Evolutionary conservation across 192 early-diverging fungal species (phyloP), one percentile per base, ranked within the genome.

Genomic region (Pilobolus umbonatus): DNA sequence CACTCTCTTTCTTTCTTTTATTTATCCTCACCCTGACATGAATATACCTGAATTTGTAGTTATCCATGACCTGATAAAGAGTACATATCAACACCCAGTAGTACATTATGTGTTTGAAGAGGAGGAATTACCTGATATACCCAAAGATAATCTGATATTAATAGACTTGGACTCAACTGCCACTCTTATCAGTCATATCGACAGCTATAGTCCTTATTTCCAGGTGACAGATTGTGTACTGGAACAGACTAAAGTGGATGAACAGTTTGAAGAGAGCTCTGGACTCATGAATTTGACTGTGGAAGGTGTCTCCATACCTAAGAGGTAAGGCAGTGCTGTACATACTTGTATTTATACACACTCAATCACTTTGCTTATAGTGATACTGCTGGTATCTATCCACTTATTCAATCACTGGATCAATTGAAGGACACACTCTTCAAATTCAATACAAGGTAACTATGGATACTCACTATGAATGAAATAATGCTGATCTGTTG

Each of bases 91-190:
- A 43, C 75, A 77, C 36, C 75, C 75, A 2, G 35, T 71, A 0
- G 60, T 71, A 2, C 75, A 77, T 54, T 77, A 74, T 58, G 72
- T 77, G 3, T 77, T 77, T 59, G 67, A 73, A 51, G 75, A 60
- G 15, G 75, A 77, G 44, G 45, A 34, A 9, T 65, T 74, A 26
- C 71, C 68, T 2, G 45, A 58, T 38, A 31, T 71, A n/a, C 64
- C 72, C 9, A 67, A 70, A 55, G 62, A 67, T 7, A 38, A 60
- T 3, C 70, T 66, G 22, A 61, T 77, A 12, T 15, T 77, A 11
- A 68, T 77, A 0, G 64, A 74, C 10, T 36, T 77, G 2, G 57
- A 61, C 42, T 48, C 59, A 38, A 28, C 66, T 30, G 65, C 60
- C 22, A 61, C 64, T 34, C 51, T 48, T 5, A 35, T 68, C 7